A percentile compares a stretch with the other conserved stretches of the same genome.
Conservation (phyloP, 495 filamentous ascomycete species). For the Penicillium samsonianum region DNA sequence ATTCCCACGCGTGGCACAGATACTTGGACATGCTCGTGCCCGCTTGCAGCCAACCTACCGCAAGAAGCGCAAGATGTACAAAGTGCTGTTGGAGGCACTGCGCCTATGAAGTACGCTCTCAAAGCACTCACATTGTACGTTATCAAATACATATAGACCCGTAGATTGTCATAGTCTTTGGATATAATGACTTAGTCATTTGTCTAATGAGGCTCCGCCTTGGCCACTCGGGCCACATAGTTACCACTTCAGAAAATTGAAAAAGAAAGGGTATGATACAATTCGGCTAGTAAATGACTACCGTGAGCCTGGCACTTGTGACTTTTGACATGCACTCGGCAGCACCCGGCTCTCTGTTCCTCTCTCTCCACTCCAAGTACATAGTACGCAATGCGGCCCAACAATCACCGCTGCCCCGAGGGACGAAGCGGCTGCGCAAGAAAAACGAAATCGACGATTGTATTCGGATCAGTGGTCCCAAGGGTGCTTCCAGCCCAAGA, state of each 20-base stretch:
- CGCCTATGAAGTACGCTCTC: constrained; percentile 31
- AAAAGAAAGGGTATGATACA: constrained; percentile 33
- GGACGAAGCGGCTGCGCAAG: neutral
- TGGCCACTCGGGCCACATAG: neutral
- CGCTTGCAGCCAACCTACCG: constrained; percentile 54
- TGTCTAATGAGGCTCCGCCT: neutral
- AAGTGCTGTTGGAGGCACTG: constrained; percentile 76
- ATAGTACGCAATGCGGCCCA: constrained; percentile 7
- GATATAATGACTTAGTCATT: neutral
- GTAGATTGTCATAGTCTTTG: constrained; percentile 9
- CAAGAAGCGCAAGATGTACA: constrained; percentile 87
- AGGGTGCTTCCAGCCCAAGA: constrained; percentile 94
- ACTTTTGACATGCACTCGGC: neutral
- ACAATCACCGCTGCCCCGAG: neutral
- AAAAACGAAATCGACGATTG: constrained; percentile 10
- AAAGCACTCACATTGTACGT: constrained; percentile 16
- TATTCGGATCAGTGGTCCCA: constrained; percentile 83
- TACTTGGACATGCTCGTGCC: constrained; percentile 60
- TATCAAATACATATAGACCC: constrained; percentile 15
- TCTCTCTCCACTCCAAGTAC: neutral
- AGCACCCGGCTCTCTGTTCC: neutral
- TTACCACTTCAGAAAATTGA: constrained; percentile 2
- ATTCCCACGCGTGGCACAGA: constrained; percentile 69
- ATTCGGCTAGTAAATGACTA: constrained; percentile 20
- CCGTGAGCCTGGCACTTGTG: neutral